A percentile compares a stretch with the other conserved stretches of the same genome.
These are phyloP conservation scores for Cyanidiococcus yangmingshanensis DNA, from an alignment of 23 red algal genomes.

Conservation along the genomic window DNA sequence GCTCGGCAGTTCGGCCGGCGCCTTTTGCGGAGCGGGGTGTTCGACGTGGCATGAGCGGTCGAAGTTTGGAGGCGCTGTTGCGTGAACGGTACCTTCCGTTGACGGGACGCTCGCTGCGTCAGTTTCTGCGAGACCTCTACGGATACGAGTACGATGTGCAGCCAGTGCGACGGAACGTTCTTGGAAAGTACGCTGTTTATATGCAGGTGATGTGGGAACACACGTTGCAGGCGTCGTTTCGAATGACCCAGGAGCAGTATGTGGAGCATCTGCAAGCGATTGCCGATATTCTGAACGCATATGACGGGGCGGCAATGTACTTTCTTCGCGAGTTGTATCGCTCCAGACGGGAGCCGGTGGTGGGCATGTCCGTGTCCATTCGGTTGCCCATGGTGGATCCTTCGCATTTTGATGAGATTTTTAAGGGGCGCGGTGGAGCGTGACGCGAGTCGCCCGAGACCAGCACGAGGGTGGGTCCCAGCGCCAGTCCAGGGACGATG, in stretches of 20 bases:
- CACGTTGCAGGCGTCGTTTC: conserved; percentile 5
- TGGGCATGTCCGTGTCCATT: not conserved
- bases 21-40: not conserved
- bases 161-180: not conserved
- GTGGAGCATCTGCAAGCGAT: conserved; percentile 6
- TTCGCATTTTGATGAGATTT: not conserved
- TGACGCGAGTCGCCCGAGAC: no score
- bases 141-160: not conserved
- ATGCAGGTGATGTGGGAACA: conserved; percentile 21
- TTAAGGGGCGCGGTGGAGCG: no score
- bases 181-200: not conserved
- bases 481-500: no score
- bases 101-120: not conserved
- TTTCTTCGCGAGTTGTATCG: conserved; percentile 9
- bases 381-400: conserved; percentile 11
- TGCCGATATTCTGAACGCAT: not conserved
- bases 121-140: not conserved
- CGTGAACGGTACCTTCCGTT: conserved; percentile 16
- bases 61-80: not conserved
- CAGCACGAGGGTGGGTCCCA: no score
- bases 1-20: not conserved
- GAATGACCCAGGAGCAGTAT: conserved; percentile 16
- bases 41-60: not conserved
- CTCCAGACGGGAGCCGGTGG: not conserved
- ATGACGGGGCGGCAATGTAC: conserved; percentile 4